Percentiles rank a stretch among this genome's conserved stretches.
Conservation (phyloP, 345 rosid genomes). For the rapeseed (Brassica napus) region DNA sequence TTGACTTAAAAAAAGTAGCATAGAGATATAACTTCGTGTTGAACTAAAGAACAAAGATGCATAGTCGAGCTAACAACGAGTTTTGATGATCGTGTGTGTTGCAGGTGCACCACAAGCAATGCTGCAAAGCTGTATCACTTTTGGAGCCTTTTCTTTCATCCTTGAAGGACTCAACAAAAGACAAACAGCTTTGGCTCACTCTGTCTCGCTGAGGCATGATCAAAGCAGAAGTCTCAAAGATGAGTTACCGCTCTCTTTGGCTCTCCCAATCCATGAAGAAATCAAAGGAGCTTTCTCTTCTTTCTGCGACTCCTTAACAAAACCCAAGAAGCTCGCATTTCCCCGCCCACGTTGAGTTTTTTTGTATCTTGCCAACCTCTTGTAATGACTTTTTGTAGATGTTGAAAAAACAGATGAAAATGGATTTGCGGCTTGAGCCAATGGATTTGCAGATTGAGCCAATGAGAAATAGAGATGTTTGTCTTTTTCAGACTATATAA, state of each 20-base stretch:
- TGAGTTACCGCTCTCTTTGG: constrained; percentile 49
- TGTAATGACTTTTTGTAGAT: constrained; percentile 19
- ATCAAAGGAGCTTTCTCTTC: constrained; percentile 68
- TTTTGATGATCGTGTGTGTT: constrained; percentile 15
- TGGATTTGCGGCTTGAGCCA: neutral
- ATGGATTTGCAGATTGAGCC: neutral
- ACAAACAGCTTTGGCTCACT: constrained; percentile 76
- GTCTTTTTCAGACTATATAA: neutral
- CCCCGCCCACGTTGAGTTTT: constrained; percentile 34
- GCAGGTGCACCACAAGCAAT: constrained; percentile 77
- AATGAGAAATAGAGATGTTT: neutral
- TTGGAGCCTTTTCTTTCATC: constrained; percentile 84
- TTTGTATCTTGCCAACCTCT: neutral
- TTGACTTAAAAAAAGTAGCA: neutral
- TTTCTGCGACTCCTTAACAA: constrained; percentile 60
- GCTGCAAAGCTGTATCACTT: constrained; percentile 73
- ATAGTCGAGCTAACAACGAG: neutral
- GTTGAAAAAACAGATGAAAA: constrained; percentile 10
- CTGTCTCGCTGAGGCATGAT: constrained; percentile 41
- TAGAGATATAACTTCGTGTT: neutral
- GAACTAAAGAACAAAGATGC: neutral
- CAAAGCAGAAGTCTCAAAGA: constrained; percentile 21
- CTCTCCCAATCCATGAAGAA: constrained; percentile 62
- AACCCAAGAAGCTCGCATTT: constrained; percentile 41
- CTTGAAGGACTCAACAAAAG: constrained; percentile 77